Conservation (phyloP, 2,329 filamentous ascomycete species). For the Epichloe gansuensis region DNA sequence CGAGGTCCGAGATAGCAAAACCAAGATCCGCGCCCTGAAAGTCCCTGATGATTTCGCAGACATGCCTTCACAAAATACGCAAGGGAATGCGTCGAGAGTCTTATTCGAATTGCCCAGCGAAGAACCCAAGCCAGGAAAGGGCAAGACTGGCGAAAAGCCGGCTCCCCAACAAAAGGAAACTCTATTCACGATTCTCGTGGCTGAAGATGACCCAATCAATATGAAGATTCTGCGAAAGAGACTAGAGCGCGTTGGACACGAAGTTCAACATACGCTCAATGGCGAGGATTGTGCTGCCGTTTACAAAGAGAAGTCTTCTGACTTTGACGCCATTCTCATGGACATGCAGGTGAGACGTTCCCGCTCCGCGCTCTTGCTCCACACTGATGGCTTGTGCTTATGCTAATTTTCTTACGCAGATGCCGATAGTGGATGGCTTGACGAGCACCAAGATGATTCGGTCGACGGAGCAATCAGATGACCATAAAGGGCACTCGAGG, state of each 20-base stretch:
- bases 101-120: slow-evolving; percentile 25
- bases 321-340: slow-evolving; percentile 76
- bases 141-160: slow-evolving; percentile 12
- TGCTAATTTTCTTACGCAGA: slow-evolving; percentile 35
- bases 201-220: slow-evolving; percentile 82
- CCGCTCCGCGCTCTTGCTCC: neutral
- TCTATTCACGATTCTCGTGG: slow-evolving; percentile 55
- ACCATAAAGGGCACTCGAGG: slow-evolving; percentile 39
- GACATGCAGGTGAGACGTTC: slow-evolving; percentile 67
- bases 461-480: slow-evolving; percentile 46
- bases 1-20: slow-evolving; percentile 31
- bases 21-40: slow-evolving; percentile 33
- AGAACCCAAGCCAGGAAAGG: neutral
- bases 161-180: slow-evolving; percentile 10
- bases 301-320: slow-evolving; percentile 48
- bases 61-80: slow-evolving; percentile 17
- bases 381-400: neutral
- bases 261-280: slow-evolving; percentile 61
- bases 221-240: slow-evolving; percentile 70
- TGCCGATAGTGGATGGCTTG: slow-evolving; percentile 83
- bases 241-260: slow-evolving; percentile 62
- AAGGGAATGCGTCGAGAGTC: slow-evolving; percentile 20
- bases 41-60: slow-evolving; percentile 34
- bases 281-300: slow-evolving; percentile 70
- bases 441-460: slow-evolving; percentile 75